Evolutionary conservation across 2,329 filamentous ascomycete genomes (phyloP), one percentile per base, ranked within the genome.

Genomic region (Xylaria sp.): DNA sequence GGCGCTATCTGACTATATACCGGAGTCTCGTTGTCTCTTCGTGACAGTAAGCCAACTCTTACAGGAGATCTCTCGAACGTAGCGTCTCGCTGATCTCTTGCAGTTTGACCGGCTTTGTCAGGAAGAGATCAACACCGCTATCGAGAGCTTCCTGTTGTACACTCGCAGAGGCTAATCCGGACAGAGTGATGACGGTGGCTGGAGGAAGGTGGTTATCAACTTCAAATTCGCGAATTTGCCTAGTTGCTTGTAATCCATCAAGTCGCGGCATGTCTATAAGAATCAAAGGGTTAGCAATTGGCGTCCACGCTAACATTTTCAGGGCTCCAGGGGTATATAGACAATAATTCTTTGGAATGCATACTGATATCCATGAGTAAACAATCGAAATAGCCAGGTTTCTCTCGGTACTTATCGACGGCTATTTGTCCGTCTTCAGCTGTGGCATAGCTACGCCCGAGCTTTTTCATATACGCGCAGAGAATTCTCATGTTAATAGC

Each of bases 71-170:
- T 28, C 56, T 68, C 9, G 63, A 61, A 13, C 60, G 46, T 15
- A 68, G 32, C 41, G 61, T 68, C 25, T 62, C 45, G 46, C 60
- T 69, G 8, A 67, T 63, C 36, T 81, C 77, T 3, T 76, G 76
- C 9, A 81, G 67, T 7, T 78, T 74, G n/a, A 85, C 81, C 0
- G 83, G 83, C 71, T 85, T 84, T 65, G 83, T 83, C 55, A 85
- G 70, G 66, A 83, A 84, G 4, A 83, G 68, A 70, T 85, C 82
- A 28, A 84, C 79, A 1, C 83, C 83, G 61, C 78, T 80, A 15
- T 78, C 80, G 66, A 82, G 81, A 0, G 83, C 82, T 65, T 85
- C 83, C 64, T 83, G 79, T 55, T 83, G 79, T 5, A 81, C 81
- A 28, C 79, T 79, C 0, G 78, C 77, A 53, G 81, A 81, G 0